Base-by-base conservation (phyloP, 1,139 yeast species). In the Spencermartinsiella ligniputridi region DNA sequence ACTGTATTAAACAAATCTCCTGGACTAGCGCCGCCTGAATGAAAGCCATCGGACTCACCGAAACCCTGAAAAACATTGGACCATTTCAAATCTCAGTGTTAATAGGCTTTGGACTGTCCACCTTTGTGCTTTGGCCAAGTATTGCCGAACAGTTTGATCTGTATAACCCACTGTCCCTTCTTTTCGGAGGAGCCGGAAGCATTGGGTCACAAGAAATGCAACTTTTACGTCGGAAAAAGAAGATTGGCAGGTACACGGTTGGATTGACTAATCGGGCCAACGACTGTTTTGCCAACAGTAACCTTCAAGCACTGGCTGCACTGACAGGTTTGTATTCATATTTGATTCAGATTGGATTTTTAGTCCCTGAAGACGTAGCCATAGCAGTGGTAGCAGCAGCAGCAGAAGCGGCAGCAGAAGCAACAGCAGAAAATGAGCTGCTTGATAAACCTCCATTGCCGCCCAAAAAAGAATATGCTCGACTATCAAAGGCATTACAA, bases 271-370 rank as follows among this genome's bases (percentile, higher is more conserved):
- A 90, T 62, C 72, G 82, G 52, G 77, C 92, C 48, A 87, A 87
- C 56, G 96, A 89, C 61, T 90, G 97, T 63, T 90, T 87, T 67
- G 96, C 96, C 49, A 90, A 92, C 59, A 79, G 95, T n/a, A 82
- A 90, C 1, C 61, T 92, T 18, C 97, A 90, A 62, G 94, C 96
- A 0, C 75, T 90, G 50, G 80, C 88, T 13, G 69, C 95, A 0
- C 64, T 86, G 24, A 83, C 89, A 0, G 72, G 74, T 0, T 63
- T 89, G 42, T 79, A 81, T 25, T 71, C 68, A 13, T 89, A 87
- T 57, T 68, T 89, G 49, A 44, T 78, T 17, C 34, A 53, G 50
- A 5, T 48, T 47, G 34, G 50, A 45, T 22, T 47, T 48, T 15
- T 52, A 25, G 40, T 48, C 3, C 50, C 56, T 3, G 41, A 34